Evolutionary conservation across 345 rosid genomes (phyloP).

Genomic region (Bretschneidera sinensis): DNA sequence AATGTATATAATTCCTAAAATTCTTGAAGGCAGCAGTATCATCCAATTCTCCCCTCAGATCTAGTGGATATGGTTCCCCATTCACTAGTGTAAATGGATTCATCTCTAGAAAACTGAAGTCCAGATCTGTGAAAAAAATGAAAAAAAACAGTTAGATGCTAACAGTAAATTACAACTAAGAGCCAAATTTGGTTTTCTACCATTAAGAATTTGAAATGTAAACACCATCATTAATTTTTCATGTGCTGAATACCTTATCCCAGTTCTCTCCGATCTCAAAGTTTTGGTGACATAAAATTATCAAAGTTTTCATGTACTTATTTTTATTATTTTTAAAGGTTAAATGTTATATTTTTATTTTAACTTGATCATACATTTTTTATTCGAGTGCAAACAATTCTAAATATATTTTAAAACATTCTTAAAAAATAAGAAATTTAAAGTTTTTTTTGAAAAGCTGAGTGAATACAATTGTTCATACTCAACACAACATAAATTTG

Average conservation of each 20-base stretch:
- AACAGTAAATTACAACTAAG: background rate
- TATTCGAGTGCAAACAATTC: no score
- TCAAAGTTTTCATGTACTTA: no score
- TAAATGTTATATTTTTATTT: no score
- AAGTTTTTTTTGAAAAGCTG: no score
- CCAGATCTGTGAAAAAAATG: constrained; percentile 52
- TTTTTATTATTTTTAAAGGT: no score
- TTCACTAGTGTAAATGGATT: constrained; percentile 87
- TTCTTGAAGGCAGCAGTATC: constrained; percentile 98
- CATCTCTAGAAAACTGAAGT: constrained; percentile 90
- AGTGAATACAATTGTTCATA: no score
- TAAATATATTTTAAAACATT: no score
- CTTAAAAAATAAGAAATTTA: no score
- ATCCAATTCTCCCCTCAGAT: constrained; percentile 97
- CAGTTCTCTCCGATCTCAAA: background rate
- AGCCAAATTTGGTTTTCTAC: background rate
- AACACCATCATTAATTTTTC: no score
- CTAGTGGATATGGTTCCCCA: constrained; percentile 90
- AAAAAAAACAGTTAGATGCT: constrained; percentile 3
- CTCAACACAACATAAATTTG: no score
- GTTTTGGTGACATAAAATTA: no score
- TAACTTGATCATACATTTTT: no score
- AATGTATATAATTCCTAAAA: constrained; percentile 60
- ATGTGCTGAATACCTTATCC: background rate
- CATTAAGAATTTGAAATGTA: background rate